phyloP scores from a whole-genome alignment of 805 yeast genomes.

The Ogataea paraovalis region DNA sequence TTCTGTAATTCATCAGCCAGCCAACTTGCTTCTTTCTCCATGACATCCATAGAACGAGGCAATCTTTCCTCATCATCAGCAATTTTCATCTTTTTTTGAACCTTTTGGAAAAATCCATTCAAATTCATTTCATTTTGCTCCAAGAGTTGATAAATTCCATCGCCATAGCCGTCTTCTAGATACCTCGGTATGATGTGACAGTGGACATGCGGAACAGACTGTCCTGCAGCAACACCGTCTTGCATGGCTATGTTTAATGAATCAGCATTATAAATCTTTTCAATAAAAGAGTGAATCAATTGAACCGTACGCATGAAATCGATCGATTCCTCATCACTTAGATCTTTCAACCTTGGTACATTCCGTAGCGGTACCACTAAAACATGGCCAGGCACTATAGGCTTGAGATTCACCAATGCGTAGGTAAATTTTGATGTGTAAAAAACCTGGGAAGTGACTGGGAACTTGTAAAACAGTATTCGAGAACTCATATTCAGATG shows the following conservation, averaged over 20 bases:
- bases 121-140: slow-evolving; percentile 52
- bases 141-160: slow-evolving; percentile 64
- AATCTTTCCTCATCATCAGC: slow-evolving; percentile 50
- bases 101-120: slow-evolving; percentile 34
- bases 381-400: slow-evolving; percentile 92
- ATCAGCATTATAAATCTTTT: slow-evolving; percentile 67
- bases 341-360: slow-evolving; percentile 63
- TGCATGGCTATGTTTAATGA: slow-evolving; percentile 88
- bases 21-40: slow-evolving; percentile 68
- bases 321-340: slow-evolving; percentile 63
- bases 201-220: slow-evolving; percentile 92
- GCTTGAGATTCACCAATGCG: slow-evolving; percentile 89
- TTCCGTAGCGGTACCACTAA: slow-evolving; percentile 78
- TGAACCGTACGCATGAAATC: slow-evolving; percentile 82
- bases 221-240: slow-evolving; percentile 96
- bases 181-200: slow-evolving; percentile 90
- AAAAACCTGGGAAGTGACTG: slow-evolving; percentile 54
- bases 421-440: slow-evolving; percentile 62
- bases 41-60: slow-evolving; percentile 56
- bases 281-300: slow-evolving; percentile 63
- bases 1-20: slow-evolving; percentile 40
- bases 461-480: slow-evolving; percentile 47
- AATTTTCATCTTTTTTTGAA: slow-evolving; percentile 24
- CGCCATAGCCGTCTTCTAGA: slow-evolving; percentile 56
- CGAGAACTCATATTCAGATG: slow-evolving; percentile 5